Conservation (phyloP, 192 early-diverging fungal species). For the Allomyces arbusculus region DNA sequence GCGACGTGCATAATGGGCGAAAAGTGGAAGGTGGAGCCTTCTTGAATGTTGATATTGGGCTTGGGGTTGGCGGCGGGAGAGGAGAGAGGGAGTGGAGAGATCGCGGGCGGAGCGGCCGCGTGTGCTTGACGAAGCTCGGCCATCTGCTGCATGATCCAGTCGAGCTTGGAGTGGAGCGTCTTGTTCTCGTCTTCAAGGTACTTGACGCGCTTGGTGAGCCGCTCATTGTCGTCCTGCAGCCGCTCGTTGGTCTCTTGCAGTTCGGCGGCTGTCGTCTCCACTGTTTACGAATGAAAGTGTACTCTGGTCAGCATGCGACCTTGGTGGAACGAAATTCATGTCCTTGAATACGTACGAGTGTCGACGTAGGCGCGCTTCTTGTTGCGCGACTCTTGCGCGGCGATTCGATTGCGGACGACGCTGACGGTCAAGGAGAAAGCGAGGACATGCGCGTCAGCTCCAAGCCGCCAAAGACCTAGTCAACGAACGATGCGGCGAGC, state of each 20-base stretch:
- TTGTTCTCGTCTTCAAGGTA: constrained; percentile 27
- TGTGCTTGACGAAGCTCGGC: background rate
- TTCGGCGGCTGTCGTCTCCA: constrained; percentile 11
- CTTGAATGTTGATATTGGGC: too few relatives aligned
- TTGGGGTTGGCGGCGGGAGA: background rate
- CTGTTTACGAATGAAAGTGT: too few relatives aligned
- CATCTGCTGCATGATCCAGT: background rate
- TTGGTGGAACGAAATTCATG: too few relatives aligned
- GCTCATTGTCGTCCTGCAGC: constrained; percentile 25
- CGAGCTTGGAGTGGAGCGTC: background rate
- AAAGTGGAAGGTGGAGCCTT: too few relatives aligned
- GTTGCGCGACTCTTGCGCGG: constrained; percentile 57
- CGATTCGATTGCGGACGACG: constrained; percentile 45
- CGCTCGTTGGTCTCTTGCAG: constrained; percentile 28
- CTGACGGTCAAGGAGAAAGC: constrained; percentile 2
- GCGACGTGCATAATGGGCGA: too few relatives aligned
- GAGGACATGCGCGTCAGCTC: too few relatives aligned
- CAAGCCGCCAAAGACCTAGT: too few relatives aligned
- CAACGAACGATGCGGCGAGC: too few relatives aligned
- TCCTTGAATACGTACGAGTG: background rate
- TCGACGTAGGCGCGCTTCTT: constrained; percentile 46
- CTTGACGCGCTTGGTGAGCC: constrained; percentile 23
- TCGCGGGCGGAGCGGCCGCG: background rate
- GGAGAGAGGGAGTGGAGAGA: background rate
- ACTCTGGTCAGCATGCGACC: too few relatives aligned